Evolutionary conservation across 257 asterid genomes (phyloP), one percentile per base, ranked within the genome.

Genomic region (Przewalskia tangutica): DNA sequence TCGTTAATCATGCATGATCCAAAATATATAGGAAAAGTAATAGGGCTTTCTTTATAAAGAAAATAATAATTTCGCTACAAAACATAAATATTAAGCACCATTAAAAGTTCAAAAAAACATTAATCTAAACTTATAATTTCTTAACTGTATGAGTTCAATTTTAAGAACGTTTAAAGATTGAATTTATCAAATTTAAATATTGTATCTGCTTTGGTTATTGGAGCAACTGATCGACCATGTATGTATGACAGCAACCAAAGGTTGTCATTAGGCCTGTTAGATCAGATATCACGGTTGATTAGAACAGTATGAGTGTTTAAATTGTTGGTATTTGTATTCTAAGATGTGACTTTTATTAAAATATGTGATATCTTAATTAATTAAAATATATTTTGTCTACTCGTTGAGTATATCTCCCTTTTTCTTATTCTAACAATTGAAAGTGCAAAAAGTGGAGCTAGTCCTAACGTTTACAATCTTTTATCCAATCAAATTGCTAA

Each of bases 401-500:
- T 38, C 42, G 42, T 38, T 38, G 4, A 38, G 4, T 38, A 38
- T 11, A 23, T 64, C 18, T 34, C 46, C 71, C 18, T 36, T 66
- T 66, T 36, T 16, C 76, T 16, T 36, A 38, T 67, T 70, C 58
- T 18, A 44, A 44, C 18, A 18, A 70, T 9, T 70, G 58, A 10
- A 70, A 44, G 78, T 18, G 78, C 56, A 70, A 70, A 70, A 70
- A 42, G 77, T 40, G 77, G 50, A 38, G 14, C 11, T 11, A 11
- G 27, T 8, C 6, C 34, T 67, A 40, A 68, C 16, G 3, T 38
- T 4, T 18, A 18, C 56, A 44, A 44, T 70, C 12, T 70, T 18
- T 70, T 14, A 18, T 10, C 78, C 78, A 71, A 71, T 71, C 78
- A 71, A 71, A 20, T 71, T 71, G 78, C 55, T 71, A 71, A 71